These are phyloP conservation scores for Xanthoconium stramineum DNA, from an alignment of 768 basidiomycete species.

Conservation along the genomic window DNA sequence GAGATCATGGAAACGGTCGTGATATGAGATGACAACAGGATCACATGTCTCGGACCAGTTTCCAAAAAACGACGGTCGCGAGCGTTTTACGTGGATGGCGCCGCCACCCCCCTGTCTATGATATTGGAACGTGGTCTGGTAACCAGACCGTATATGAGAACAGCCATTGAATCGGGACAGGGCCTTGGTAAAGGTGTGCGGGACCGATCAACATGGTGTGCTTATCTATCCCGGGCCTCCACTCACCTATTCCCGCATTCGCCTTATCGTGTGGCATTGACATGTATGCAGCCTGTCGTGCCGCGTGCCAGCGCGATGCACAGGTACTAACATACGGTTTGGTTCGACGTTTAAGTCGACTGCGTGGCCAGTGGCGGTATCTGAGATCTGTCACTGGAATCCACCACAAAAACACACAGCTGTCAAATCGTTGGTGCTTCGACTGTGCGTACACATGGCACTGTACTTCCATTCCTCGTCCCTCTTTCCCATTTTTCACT, in stretches of 20 bases:
- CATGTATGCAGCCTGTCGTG: background rate
- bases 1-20: background rate
- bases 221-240: background rate
- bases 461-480: background rate
- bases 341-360: no score
- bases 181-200: background rate
- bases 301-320: background rate
- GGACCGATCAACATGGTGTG: background rate
- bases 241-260: background rate
- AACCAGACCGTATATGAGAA: no score
- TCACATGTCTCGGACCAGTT: background rate
- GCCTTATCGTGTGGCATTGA: background rate
- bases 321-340: background rate
- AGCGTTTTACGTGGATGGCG: background rate
- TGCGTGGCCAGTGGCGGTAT: background rate
- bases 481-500: background rate
- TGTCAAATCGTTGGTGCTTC: background rate
- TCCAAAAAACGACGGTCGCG: background rate
- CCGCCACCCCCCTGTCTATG: background rate
- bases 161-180: no score
- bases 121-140: no score
- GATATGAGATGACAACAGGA: background rate
- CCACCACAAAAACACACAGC: background rate
- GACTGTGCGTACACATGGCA: slow-evolving; percentile 9
- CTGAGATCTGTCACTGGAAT: background rate